Conservation (phyloP, 805 yeast genomes). For the Clavispora santaluciae region DNA sequence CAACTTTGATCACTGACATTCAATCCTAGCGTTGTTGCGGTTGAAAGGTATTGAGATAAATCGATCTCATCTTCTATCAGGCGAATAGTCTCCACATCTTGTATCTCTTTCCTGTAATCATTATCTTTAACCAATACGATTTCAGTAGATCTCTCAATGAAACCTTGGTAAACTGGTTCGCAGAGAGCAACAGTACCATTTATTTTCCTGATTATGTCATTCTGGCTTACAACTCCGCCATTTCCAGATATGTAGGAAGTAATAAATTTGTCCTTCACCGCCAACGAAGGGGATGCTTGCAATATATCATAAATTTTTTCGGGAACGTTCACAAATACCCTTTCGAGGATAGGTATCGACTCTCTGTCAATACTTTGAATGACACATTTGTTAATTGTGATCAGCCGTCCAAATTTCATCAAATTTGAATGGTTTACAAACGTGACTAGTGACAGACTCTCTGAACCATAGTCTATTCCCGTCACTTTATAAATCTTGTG, state of each 20-base stretch:
- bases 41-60: constrained; percentile 30
- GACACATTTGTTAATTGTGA: constrained; percentile 40
- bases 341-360: constrained; percentile 36
- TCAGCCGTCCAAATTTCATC: constrained; percentile 26
- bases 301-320: constrained; percentile 33
- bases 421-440: constrained; percentile 37
- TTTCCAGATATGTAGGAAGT: constrained; percentile 18
- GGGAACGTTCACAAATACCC: constrained; percentile 47
- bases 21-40: constrained; percentile 19
- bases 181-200: constrained; percentile 54
- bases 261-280: constrained; percentile 31
- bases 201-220: constrained; percentile 38
- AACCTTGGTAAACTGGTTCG: constrained; percentile 75
- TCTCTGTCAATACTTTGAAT: constrained; percentile 29
- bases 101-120: not conserved
- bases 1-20: constrained; percentile 1
- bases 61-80: constrained; percentile 14
- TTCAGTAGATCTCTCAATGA: constrained; percentile 41
- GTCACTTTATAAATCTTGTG: constrained; percentile 34
- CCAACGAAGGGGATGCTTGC: constrained; percentile 23
- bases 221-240: constrained; percentile 34
- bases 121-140: constrained; percentile 46
- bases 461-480: constrained; percentile 23
- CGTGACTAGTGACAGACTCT: constrained; percentile 25
- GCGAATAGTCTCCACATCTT: constrained; percentile 4